phyloP scores from a whole-genome alignment of 768 basidiomycete genomes.

The Collybiopsis confluens region DNA sequence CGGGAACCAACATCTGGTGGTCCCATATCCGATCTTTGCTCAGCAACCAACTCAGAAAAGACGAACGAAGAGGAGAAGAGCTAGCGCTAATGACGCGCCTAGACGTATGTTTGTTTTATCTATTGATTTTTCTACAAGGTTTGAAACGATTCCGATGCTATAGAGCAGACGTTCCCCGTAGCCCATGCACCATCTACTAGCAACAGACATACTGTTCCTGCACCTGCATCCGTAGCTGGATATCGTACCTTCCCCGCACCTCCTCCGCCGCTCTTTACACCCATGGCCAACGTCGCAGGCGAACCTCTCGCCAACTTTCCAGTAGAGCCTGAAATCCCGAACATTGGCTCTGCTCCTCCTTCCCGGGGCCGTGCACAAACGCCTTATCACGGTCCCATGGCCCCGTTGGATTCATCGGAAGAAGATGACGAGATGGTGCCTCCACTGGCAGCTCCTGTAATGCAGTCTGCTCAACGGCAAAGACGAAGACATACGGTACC shows the following conservation, averaged over 20 bases:
- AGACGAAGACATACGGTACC: neutral
- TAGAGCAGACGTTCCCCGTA: neutral
- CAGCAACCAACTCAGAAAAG: neutral
- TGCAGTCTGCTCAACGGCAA: neutral
- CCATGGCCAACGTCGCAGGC: neutral
- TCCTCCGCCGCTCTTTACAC: neutral
- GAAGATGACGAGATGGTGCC: neutral
- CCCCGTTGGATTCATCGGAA: neutral
- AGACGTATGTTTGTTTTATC: neutral
- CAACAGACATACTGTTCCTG: neutral
- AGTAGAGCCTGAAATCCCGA: neutral
- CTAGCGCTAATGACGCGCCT: neutral
- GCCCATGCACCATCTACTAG: neutral
- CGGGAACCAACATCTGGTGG: slow-evolving; percentile 1
- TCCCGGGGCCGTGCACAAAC: slow-evolving; percentile 5
- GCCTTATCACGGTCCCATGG: slow-evolving; percentile 4
- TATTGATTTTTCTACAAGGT: neutral
- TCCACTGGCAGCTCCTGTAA: no score
- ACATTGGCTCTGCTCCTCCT: neutral
- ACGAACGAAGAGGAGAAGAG: neutral
- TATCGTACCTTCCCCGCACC: neutral
- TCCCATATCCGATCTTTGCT: neutral
- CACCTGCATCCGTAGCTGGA: neutral
- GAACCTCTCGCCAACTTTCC: slow-evolving; percentile 5
- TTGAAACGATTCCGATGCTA: neutral